Conservation (phyloP, 2,329 filamentous ascomycete species). For the Coniochaeta sp. region DNA sequence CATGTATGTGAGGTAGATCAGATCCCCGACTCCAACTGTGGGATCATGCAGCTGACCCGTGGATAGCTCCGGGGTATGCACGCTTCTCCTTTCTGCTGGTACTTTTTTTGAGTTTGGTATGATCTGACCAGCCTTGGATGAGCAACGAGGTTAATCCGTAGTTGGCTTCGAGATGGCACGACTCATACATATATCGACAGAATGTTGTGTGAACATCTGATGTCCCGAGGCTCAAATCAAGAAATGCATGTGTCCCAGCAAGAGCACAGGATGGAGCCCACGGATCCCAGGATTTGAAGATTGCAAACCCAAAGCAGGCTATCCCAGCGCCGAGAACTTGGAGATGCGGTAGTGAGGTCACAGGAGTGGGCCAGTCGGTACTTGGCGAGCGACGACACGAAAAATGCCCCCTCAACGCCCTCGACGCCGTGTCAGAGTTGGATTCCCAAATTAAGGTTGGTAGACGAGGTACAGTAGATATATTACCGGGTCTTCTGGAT, state of each 20-base stretch:
- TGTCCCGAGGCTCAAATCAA: not conserved
- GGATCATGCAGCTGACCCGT: not conserved
- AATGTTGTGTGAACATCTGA: not conserved
- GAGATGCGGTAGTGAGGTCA: not conserved
- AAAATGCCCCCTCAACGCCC: too few species aligned
- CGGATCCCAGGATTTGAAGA: too few species aligned
- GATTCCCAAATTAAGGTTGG: not conserved
- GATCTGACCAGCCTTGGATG: not conserved
- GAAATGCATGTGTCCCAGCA: not conserved
- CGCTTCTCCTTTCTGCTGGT: not conserved
- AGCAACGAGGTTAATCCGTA: too few species aligned
- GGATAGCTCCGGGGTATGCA: not conserved
- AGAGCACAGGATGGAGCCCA: not conserved
- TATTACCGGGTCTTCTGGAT: not conserved
- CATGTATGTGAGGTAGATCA: not conserved
- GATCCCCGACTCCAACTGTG: not conserved
- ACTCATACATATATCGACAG: not conserved
- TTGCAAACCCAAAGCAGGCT: not conserved
- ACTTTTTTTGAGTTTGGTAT: not conserved
- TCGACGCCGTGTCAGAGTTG: not conserved
- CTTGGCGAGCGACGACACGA: too few species aligned
- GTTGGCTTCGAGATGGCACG: not conserved
- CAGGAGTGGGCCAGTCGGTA: not conserved
- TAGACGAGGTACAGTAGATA: not conserved
- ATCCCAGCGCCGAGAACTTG: not conserved